These are phyloP conservation scores for Melampsora americana DNA, from an alignment of 1,284 basidiomycete species.

Conservation along the genomic window DNA sequence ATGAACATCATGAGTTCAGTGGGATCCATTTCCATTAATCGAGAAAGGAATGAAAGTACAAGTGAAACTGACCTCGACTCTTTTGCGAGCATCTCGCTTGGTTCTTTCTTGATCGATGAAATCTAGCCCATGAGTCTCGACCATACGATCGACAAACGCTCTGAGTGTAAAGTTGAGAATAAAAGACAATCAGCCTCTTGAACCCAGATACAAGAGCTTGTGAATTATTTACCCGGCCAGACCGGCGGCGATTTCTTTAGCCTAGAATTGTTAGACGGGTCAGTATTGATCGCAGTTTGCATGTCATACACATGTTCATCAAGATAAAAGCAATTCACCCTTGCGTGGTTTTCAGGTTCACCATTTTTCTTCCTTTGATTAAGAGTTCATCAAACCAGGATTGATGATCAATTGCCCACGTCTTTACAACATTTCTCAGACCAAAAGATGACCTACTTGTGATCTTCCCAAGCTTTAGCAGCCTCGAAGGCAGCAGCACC, in stretches of 20 bases:
- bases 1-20: background rate
- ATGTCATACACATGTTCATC: too few species aligned
- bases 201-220: too few species aligned
- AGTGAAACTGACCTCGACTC: slow-evolving; percentile 15
- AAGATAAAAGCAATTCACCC: background rate
- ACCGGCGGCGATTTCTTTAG: slow-evolving; percentile 42
- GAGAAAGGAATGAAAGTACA: too few species aligned
- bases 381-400: background rate
- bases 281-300: too few species aligned
- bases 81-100: slow-evolving; percentile 25
- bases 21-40: too few species aligned
- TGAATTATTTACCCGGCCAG: slow-evolving; percentile 19
- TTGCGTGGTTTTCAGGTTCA: slow-evolving; percentile 35
- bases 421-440: too few species aligned
- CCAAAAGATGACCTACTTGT: slow-evolving; percentile 28
- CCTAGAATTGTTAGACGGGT: background rate
- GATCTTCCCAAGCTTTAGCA: slow-evolving; percentile 43
- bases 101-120: slow-evolving; percentile 43
- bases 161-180: background rate
- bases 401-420: background rate
- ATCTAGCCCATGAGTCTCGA: slow-evolving; percentile 46
- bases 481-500: slow-evolving; percentile 41
- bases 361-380: slow-evolving; percentile 24
- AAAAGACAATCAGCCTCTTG: too few species aligned
- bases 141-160: slow-evolving; percentile 45